A percentile compares a stretch with the other conserved stretches of the same genome.
Conservation (phyloP, 1,284 basidiomycete genomes). For the Meripilus lineatus region DNA sequence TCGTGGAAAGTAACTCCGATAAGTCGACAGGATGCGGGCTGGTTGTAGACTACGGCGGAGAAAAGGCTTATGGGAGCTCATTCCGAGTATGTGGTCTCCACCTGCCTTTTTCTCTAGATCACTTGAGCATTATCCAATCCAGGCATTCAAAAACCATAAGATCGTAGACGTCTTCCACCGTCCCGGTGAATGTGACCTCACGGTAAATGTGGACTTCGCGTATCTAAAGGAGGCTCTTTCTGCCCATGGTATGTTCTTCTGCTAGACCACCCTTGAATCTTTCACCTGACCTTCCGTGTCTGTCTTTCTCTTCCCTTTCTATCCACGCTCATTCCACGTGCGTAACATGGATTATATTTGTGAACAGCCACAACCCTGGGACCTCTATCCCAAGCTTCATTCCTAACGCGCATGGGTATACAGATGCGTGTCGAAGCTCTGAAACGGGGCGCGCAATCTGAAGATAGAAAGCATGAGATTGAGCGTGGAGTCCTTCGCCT, state of each 20-base stretch:
- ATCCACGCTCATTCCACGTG: constrained; percentile 4
- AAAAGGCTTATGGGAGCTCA: constrained; percentile 67
- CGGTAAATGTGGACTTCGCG: constrained; percentile 94
- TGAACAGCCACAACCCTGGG: constrained; percentile 43
- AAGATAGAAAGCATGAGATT: constrained; percentile 41
- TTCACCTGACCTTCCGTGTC: neutral
- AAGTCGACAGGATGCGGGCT: constrained; percentile 69
- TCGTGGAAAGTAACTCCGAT: constrained; percentile 35
- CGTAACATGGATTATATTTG: neutral
- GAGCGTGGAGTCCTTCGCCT: constrained; percentile 46
- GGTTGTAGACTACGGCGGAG: constrained; percentile 89
- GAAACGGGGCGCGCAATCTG: constrained; percentile 37
- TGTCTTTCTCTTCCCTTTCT: neutral
- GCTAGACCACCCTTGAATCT: constrained; percentile 2
- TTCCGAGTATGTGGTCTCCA: constrained; percentile 59
- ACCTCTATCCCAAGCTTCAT: constrained; percentile 54
- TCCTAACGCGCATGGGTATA: constrained; percentile 57
- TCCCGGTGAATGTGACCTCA: constrained; percentile 89
- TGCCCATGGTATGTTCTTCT: constrained; percentile 47
- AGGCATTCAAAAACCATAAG: constrained; percentile 90
- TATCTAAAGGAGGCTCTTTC: constrained; percentile 78
- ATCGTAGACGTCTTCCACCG: constrained; percentile 82
- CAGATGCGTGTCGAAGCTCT: constrained; percentile 47
- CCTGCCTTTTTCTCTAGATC: neutral
- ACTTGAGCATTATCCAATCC: neutral